phyloP scores from a whole-genome alignment of 2,329 filamentous ascomycete genomes.

The Xylogone sp. region DNA sequence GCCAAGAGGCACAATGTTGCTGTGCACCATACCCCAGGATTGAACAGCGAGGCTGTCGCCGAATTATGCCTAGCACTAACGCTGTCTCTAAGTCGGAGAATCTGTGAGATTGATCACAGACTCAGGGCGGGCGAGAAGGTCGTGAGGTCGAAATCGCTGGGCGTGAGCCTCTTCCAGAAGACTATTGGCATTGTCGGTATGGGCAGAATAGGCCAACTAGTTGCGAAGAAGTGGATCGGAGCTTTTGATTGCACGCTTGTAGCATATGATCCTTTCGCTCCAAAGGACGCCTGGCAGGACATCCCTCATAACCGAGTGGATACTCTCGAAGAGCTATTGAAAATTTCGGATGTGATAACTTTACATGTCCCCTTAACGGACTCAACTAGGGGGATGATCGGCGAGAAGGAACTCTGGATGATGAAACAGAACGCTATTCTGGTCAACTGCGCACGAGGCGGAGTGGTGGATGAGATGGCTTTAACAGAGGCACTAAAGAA shows the following conservation, averaged over 20 bases:
- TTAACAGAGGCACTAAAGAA: conserved; percentile 21
- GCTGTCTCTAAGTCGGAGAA: conserved; percentile 27
- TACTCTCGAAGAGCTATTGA: conserved; percentile 28
- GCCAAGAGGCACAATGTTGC: conserved; percentile 25
- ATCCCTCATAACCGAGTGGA: conserved; percentile 23
- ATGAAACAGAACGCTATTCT: conserved; percentile 29
- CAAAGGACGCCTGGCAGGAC: conserved; percentile 19
- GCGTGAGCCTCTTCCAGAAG: conserved; percentile 27
- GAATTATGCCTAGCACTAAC: conserved; percentile 10
- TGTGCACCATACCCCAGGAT: conserved; percentile 29
- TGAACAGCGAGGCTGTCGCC: conserved; percentile 28
- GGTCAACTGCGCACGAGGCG: conserved; percentile 30
- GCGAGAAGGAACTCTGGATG: conserved; percentile 17
- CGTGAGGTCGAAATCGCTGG: conserved; percentile 18
- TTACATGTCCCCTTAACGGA: conserved; percentile 12
- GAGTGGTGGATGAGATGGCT: conserved; percentile 29
- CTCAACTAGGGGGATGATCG: conserved; percentile 25
- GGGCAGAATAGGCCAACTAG: conserved; percentile 31
- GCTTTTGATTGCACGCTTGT: conserved; percentile 27
- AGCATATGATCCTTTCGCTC: conserved; percentile 31
- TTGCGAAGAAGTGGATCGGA: conserved; percentile 31
- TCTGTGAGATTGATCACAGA: conserved; percentile 9
- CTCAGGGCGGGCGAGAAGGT: conserved; percentile 9
- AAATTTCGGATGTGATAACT: conserved; percentile 28
- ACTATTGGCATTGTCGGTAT: conserved; percentile 34